Base-by-base conservation (phyloP, 805 yeast genomes). In the Candida sanyiensis region DNA sequence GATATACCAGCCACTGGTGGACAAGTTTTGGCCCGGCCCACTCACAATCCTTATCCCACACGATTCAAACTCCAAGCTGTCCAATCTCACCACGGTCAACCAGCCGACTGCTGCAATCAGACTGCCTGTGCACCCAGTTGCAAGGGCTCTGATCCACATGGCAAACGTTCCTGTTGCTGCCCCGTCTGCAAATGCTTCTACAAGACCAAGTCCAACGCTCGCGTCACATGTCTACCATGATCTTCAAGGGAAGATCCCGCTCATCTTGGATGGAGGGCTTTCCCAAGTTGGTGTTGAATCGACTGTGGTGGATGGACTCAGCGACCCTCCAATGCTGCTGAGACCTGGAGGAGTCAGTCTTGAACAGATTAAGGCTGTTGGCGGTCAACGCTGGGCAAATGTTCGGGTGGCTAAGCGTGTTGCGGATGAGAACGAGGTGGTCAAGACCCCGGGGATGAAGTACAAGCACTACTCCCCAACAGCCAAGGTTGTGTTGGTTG, bases 381-480 rank as follows among this genome's bases (percentile, higher is more conserved):
- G 95, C 0, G 96, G 96, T 0, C 59, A 56, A 2, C 53, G 39
- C 10, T 89, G 97, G 97, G 51, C 59, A 6, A 58, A 76, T 35
- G 73, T 85, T 2, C 59, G 74, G 6, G 62, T 83, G 5, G 88
- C 84, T 7, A 81, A 76, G 48, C 73, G 71, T 46, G 75, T 77
- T 2, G 86, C 86, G 5, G 66, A 56, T 6, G 60, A 61, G 1
- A 83, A 79, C 15, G 97, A 86, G 46, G 71, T 79, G 1, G 94
- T 83, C 0, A 73, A 83, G 50, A 93, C 98, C 0, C 98, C 98
- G 0, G 98, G 98, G 0, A 93, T 93, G 98, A 93, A 93, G 56
- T 93, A 93, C 58, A 79, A 84, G 49, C 98, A 93, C 59, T 93
- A 93, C 58, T 84, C 96, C 0, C 98, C 98, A 4, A 72, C 72